Percentiles rank a stretch among this genome's conserved stretches.
Evolutionary conservation across 2,329 filamentous ascomycete species (phyloP).

Genomic region (Orbilia quercus): DNA sequence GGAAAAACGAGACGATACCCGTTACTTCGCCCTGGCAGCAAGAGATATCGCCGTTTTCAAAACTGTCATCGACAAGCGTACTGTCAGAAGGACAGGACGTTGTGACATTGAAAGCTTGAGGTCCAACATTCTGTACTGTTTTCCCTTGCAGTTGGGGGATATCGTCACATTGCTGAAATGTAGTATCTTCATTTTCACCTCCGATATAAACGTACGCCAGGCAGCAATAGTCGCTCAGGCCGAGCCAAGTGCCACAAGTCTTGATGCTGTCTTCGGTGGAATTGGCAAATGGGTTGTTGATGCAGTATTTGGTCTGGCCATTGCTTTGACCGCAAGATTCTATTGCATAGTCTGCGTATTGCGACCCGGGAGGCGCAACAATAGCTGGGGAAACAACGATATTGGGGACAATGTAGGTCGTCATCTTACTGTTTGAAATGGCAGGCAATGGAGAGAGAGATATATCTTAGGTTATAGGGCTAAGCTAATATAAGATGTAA

Average conservation of each 20-base stretch:
- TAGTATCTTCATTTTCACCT: background rate
- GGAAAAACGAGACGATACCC: background rate
- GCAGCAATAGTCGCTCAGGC: slow-evolving; percentile 9
- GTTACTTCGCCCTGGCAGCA: background rate
- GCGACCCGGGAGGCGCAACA: background rate
- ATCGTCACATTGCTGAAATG: background rate
- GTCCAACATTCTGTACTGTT: slow-evolving; percentile 2
- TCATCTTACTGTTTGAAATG: background rate
- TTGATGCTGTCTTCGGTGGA: background rate
- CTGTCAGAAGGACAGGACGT: background rate
- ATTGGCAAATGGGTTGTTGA: background rate
- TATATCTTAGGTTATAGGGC: too few relatives aligned
- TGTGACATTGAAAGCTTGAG: slow-evolving; percentile 4
- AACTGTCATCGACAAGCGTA: background rate
- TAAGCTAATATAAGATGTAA: background rate
- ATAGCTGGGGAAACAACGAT: background rate
- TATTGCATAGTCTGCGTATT: background rate
- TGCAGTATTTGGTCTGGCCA: slow-evolving; percentile 13
- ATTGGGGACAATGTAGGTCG: background rate
- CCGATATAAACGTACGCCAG: background rate
- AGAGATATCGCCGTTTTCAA: background rate
- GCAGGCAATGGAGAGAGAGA: too few relatives aligned
- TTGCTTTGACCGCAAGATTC: background rate
- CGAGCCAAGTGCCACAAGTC: slow-evolving; percentile 11
- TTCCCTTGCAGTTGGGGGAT: slow-evolving; percentile 4